These are phyloP conservation scores for Pseudogymnoascus sp. DNA, from an alignment of 2,329 filamentous ascomycete species.

Conservation along the genomic window DNA sequence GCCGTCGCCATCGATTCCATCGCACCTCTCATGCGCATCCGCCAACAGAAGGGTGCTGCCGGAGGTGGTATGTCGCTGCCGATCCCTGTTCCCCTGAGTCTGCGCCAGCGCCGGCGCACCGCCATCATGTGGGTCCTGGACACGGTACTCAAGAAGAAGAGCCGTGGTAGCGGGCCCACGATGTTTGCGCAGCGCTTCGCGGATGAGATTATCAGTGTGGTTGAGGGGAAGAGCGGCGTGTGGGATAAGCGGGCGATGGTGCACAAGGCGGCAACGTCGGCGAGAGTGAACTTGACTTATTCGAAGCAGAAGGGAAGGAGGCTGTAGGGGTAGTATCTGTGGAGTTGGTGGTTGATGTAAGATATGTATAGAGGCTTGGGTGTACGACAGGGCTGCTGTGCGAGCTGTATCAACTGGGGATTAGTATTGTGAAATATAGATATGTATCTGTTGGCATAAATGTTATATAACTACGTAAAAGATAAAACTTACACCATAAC, in stretches of 20 bases:
- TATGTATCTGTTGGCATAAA: not conserved
- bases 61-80: slow-evolving; percentile 83
- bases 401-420: not conserved
- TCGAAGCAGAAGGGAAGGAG: slow-evolving; percentile 25
- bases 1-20: slow-evolving; percentile 88
- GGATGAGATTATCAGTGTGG: slow-evolving; percentile 78
- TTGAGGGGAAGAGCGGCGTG: slow-evolving; percentile 74
- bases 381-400: not conserved
- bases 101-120: slow-evolving; percentile 68
- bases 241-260: slow-evolving; percentile 77
- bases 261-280: slow-evolving; percentile 74
- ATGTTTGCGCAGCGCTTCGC: slow-evolving; percentile 74
- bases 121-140: slow-evolving; percentile 89
- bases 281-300: slow-evolving; percentile 64
- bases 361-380: not conserved
- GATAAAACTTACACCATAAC: not conserved
- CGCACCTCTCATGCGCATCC: slow-evolving; percentile 78
- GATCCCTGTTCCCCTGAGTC: slow-evolving; percentile 68
- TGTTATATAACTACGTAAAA: not conserved
- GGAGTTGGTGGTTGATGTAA: not conserved
- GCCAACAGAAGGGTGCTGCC: slow-evolving; percentile 66
- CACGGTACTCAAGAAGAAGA: slow-evolving; percentile 70
- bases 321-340: not conserved
- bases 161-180: slow-evolving; percentile 62
- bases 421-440: not conserved